A percentile compares a stretch with the other conserved stretches of the same genome.
Evolutionary conservation across 176 grass and related monocot genomes (phyloP).

Genomic region (Zizania latifolia): DNA sequence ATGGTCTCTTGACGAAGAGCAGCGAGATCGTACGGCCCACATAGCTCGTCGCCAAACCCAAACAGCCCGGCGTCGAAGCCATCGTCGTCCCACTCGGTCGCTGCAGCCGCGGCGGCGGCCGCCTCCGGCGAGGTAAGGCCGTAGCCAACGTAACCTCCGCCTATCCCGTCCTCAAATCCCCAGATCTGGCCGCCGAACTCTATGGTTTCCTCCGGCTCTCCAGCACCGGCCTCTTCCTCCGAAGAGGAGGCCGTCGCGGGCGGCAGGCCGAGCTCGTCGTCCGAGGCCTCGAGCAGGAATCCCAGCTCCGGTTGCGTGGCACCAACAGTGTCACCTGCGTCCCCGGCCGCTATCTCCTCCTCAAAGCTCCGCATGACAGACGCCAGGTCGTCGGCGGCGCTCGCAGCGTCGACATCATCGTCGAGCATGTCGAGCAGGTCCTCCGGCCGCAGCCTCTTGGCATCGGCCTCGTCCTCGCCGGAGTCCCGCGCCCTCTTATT

Average conservation of each 20-base stretch:
- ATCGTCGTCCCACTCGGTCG: constrained; percentile 36
- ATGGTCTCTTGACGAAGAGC: constrained; percentile 40
- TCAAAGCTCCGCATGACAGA: constrained; percentile 74
- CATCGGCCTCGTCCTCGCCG: background rate
- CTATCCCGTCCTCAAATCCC: constrained; percentile 51
- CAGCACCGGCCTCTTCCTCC: background rate
- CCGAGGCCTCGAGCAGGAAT: constrained; percentile 69
- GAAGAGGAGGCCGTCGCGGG: constrained; percentile 10
- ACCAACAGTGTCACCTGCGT: background rate
- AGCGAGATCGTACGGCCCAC: constrained; percentile 34
- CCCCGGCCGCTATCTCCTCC: constrained; percentile 56
- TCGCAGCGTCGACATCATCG: constrained; percentile 30
- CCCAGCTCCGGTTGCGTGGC: constrained; percentile 38
- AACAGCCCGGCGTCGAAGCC: constrained; percentile 53
- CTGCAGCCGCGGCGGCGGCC: background rate
- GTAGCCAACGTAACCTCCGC: background rate
- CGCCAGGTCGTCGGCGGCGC: constrained; percentile 43
- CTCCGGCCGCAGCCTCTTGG: constrained; percentile 44
- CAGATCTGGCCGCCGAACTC: constrained; percentile 37
- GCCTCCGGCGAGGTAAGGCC: constrained; percentile 21
- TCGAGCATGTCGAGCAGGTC: constrained; percentile 66
- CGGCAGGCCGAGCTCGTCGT: constrained; percentile 82
- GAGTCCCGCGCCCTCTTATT: constrained; percentile 42
- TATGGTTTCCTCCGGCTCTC: background rate
- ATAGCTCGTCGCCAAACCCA: constrained; percentile 27